Evolutionary conservation across 257 asterid genomes (phyloP).

Genomic region (Solanum rostratum): DNA sequence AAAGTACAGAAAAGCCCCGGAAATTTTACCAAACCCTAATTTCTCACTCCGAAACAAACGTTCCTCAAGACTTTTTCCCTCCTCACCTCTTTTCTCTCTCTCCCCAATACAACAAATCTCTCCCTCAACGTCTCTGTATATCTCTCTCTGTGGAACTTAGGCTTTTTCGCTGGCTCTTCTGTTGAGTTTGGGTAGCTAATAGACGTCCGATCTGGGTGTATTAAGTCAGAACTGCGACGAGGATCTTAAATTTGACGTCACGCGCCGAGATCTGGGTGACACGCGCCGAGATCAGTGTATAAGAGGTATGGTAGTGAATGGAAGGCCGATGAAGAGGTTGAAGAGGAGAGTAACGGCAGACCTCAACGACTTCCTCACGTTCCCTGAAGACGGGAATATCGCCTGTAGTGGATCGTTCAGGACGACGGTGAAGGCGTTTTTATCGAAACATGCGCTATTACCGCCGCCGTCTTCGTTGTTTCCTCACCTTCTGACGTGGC

Average conservation of each 20-base stretch:
- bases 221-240: constrained; percentile 3
- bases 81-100: neutral
- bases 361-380: constrained; percentile 4
- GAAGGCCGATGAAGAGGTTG: constrained; percentile 10
- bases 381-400: constrained; percentile 5
- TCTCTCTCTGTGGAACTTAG: neutral
- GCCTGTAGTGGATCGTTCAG: constrained; percentile 45
- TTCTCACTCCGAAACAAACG: constrained; percentile 20
- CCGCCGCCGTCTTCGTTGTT: constrained; percentile 76
- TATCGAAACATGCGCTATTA: constrained; percentile 50
- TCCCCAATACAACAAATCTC: neutral
- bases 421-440: constrained; percentile 37
- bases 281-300: neutral
- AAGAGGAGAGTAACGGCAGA: constrained; percentile 14
- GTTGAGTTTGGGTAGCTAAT: neutral
- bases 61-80: constrained; percentile 4
- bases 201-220: neutral
- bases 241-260: neutral
- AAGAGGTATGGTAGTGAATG: constrained; percentile 7
- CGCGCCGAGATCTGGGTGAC: constrained; percentile 12
- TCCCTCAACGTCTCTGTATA: neutral
- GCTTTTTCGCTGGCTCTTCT: neutral
- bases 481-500: constrained; percentile 85
- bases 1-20: constrained; percentile 41
- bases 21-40: constrained; percentile 29